Percentiles rank a stretch among this genome's conserved stretches.
Evolutionary conservation across 139 green algal genomes (phyloP).

Genomic region (Dunaliella sp.): DNA sequence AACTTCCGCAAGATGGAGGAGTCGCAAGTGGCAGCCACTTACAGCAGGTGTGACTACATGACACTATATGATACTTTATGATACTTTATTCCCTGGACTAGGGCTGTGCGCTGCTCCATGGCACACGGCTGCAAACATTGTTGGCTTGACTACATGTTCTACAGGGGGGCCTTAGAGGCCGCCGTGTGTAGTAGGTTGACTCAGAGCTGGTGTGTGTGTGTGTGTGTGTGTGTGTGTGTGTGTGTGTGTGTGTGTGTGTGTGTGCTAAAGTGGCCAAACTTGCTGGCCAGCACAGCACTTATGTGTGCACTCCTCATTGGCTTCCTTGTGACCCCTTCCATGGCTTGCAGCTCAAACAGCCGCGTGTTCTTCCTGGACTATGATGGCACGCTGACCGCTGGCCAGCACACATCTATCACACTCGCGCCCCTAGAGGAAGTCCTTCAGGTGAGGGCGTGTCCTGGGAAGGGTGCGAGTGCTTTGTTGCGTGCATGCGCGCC

Average conservation of each 20-base stretch:
- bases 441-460: slow-evolving; percentile 8
- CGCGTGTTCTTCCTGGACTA: slow-evolving; percentile 96
- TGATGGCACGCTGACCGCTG: slow-evolving; percentile 90
- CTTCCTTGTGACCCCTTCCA: too few species aligned
- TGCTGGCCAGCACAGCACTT: too few species aligned
- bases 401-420: slow-evolving; percentile 13
- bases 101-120: neutral
- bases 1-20: slow-evolving; percentile 90
- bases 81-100: too few species aligned
- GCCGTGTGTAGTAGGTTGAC: too few species aligned
- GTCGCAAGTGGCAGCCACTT: slow-evolving; percentile 33
- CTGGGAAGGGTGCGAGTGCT: too few species aligned
- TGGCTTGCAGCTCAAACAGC: slow-evolving; percentile 46
- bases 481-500: too few species aligned
- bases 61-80: too few species aligned
- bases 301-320: too few species aligned
- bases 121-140: neutral
- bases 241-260: neutral
- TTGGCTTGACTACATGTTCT: too few species aligned
- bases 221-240: slow-evolving; percentile 15
- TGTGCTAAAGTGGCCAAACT: too few species aligned
- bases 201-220: slow-evolving; percentile 10
- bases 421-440: neutral
- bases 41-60: slow-evolving; percentile 5
- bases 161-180: too few species aligned